Conservation (phyloP, 345 rosid genomes). For the Balakata baccata region DNA sequence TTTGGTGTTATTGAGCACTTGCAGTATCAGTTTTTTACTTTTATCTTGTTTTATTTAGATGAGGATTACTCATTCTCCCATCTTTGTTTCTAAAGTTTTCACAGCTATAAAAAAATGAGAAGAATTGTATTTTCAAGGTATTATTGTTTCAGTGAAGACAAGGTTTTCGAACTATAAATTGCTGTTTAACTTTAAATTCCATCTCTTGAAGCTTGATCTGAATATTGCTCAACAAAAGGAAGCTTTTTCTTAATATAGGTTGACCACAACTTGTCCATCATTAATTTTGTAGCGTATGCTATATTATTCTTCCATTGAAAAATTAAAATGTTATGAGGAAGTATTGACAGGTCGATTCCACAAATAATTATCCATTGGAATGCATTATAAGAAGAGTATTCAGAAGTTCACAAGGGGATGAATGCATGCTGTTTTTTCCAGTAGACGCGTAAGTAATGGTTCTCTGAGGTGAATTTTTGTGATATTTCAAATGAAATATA, state of each 20-base stretch:
- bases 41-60: too few species aligned
- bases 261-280: too few species aligned
- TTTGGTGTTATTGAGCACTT: too few species aligned
- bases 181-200: background rate
- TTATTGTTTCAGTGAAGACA: background rate
- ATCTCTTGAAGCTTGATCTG: background rate
- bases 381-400: constrained; percentile 85
- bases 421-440: constrained; percentile 89
- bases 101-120: background rate
- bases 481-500: background rate
- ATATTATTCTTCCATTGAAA: background rate
- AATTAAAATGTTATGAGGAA: constrained; percentile 8
- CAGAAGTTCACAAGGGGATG: constrained; percentile 69
- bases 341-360: constrained; percentile 62
- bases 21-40: too few species aligned
- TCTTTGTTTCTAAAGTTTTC: background rate
- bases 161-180: background rate
- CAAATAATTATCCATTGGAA: constrained; percentile 65
- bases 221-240: background rate
- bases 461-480: constrained; percentile 3
- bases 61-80: background rate
- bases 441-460: constrained; percentile 66
- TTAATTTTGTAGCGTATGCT: background rate
- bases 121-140: too few species aligned
- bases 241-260: background rate